A percentile compares a stretch with the other conserved stretches of the same genome.
These are phyloP conservation scores for Setaria italica DNA, from an alignment of 202 grass and related monocot genomes.

Conservation along the genomic window DNA sequence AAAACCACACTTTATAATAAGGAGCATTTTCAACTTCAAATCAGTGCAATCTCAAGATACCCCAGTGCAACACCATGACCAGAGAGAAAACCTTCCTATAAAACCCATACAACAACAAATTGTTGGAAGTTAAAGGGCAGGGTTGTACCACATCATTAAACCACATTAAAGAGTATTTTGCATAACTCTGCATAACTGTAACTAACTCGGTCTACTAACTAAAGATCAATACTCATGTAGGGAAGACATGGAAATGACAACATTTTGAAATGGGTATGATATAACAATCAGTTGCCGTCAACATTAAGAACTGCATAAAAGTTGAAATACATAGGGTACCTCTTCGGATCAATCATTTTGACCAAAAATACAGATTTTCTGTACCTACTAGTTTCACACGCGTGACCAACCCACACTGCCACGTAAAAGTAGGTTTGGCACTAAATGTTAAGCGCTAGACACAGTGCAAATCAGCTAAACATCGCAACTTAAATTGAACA, in stretches of 20 bases:
- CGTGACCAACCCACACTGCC: background rate
- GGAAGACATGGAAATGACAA: background rate
- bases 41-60: background rate
- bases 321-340: background rate
- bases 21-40: background rate
- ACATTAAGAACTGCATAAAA: constrained; percentile 10
- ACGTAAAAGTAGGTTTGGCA: background rate
- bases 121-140: constrained; percentile 7
- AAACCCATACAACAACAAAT: background rate
- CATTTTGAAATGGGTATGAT: background rate
- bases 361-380: constrained; percentile 1
- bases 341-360: background rate
- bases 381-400: background rate
- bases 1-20: constrained; percentile 20
- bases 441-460: background rate
- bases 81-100: background rate
- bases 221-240: background rate
- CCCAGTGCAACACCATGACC: background rate
- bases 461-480: background rate
- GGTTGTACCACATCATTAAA: background rate
- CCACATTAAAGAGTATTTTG: background rate
- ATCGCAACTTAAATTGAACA: background rate
- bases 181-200: background rate
- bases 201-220: background rate
- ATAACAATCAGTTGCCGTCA: background rate